phyloP scores from a whole-genome alignment of 2,329 filamentous ascomycete species.

The Arthrobotrys pseudoclavata region DNA sequence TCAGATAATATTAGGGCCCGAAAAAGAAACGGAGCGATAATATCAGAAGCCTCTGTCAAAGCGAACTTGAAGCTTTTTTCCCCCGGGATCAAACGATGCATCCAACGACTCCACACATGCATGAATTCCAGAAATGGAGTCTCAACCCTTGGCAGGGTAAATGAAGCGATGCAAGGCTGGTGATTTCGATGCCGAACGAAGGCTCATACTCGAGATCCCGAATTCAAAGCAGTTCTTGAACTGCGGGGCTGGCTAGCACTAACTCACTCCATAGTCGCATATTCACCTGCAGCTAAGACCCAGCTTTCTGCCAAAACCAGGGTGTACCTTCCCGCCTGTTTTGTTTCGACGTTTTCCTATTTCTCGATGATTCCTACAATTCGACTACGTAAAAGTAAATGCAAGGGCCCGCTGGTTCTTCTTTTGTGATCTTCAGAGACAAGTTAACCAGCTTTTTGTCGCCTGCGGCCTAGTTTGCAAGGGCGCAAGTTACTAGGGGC shows the following conservation, averaged over 20 bases:
- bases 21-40: background rate
- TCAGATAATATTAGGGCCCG: slow-evolving; percentile 17
- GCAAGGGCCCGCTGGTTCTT: slow-evolving; percentile 42
- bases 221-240: slow-evolving; percentile 4
- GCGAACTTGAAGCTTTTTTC: slow-evolving; percentile 15
- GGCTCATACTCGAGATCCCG: slow-evolving; percentile 9
- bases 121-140: slow-evolving; percentile 21
- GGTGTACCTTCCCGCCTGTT: slow-evolving; percentile 47
- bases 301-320: slow-evolving; percentile 37
- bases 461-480: background rate
- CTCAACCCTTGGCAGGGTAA: slow-evolving; percentile 48
- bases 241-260: slow-evolving; percentile 40
- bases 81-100: slow-evolving; percentile 45
- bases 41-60: slow-evolving; percentile 16
- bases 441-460: background rate
- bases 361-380: slow-evolving; percentile 14
- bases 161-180: slow-evolving; percentile 37
- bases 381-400: slow-evolving; percentile 44
- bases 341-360: slow-evolving; percentile 30
- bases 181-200: slow-evolving; percentile 3
- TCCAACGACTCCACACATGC: slow-evolving; percentile 27
- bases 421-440: slow-evolving; percentile 27
- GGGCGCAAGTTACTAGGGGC: background rate
- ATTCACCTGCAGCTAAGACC: slow-evolving; percentile 22
- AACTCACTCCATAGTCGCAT: slow-evolving; percentile 31